Evolutionary conservation across 2,329 filamentous ascomycete genomes (phyloP), one percentile per base, ranked within the genome.

Genomic region (Ophiostoma quercus): DNA sequence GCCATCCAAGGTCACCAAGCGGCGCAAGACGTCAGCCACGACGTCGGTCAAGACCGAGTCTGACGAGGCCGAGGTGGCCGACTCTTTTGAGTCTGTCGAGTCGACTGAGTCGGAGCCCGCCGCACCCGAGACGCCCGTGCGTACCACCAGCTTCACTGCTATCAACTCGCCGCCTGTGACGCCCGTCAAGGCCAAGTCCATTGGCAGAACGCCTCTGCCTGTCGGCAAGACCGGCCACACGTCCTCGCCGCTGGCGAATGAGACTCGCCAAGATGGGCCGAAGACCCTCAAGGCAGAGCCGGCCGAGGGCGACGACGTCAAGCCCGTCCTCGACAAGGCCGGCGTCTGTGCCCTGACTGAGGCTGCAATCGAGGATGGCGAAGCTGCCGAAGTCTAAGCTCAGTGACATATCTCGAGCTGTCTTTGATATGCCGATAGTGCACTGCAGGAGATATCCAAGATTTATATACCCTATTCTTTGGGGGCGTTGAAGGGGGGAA

Each of bases 1-100:
- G 5, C 41, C 43, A 19, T 14, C 57, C 57, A 65, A 65, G 66
- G 57, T 29, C 60, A 54, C 39, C 25, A 69, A 69, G 41, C 65
- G 34, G 19, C 34, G 63, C 34, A 63, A 63, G 32, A 63, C 32
- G 3, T 41, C 65, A 3, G 41, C 65, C 6, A 29, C 41, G 25
- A 12, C n/a, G 12, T 32, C 29, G 57, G 57, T 25, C 19, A 25
- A 22, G 22, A 22, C 51, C 4, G n/a, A 22, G n/a, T 25, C 51
- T 29, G 9, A 57, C 25, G 43, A 47, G 43, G 14, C 19, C 2
- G 16, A 47, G 43, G 43, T n/a, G 19, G 1, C 43, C 43, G 43
- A 47, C 43, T 47, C 43, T 43, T 43, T 43, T 19, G 51, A 57
- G 3, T 2, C 22, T 60, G 22, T 11, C 22, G 54, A 14, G 25